Conservation (phyloP, 208 protist genomes). For the Acanthamoeba healyi region DNA sequence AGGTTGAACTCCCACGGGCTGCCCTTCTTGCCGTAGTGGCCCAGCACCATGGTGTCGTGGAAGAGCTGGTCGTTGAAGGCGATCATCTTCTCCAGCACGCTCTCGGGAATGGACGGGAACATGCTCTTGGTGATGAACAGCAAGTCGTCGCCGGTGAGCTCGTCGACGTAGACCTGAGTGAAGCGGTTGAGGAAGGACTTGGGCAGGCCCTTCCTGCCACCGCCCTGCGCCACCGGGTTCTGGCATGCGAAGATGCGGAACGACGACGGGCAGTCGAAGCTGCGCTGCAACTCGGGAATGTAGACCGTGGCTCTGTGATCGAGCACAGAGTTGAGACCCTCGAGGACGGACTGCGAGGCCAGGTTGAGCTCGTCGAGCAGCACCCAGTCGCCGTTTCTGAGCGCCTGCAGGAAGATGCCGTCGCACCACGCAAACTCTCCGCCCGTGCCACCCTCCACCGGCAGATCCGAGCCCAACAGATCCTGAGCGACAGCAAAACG, state of each 20-base stretch:
- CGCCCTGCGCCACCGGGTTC: slow-evolving; percentile 96
- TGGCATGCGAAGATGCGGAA: slow-evolving; percentile 99
- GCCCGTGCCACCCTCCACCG: slow-evolving; percentile 89
- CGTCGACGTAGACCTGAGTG: slow-evolving; percentile 96
- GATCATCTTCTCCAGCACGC: slow-evolving; percentile 94
- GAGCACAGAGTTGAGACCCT: slow-evolving; percentile 99
- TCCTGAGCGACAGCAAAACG: slow-evolving; percentile 70
- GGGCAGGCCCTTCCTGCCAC: slow-evolving; percentile 99
- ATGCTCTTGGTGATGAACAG: slow-evolving; percentile 84
- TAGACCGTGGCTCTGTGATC: slow-evolving; percentile 98
- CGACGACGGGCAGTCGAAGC: slow-evolving; percentile 89
- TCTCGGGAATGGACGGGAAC: slow-evolving; percentile 91
- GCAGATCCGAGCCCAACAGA: slow-evolving; percentile 92
- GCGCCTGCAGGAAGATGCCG: slow-evolving; percentile 97
- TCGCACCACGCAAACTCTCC: slow-evolving; percentile 98
- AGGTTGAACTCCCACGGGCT: slow-evolving; percentile 99
- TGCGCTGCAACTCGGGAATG: slow-evolving; percentile 93
- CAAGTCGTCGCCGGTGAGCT: slow-evolving; percentile 88
- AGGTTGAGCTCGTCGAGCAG: slow-evolving; percentile 99
- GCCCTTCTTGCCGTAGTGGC: slow-evolving; percentile 90
- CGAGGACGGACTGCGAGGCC: slow-evolving; percentile 99
- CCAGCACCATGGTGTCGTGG: slow-evolving; percentile 92
- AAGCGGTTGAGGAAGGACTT: slow-evolving; percentile 99
- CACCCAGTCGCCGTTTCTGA: slow-evolving; percentile 97
- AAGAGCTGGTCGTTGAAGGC: slow-evolving; percentile 95